Base-by-base conservation (phyloP, 2,329 filamentous ascomycete genomes). In the Tolypocladium album region DNA sequence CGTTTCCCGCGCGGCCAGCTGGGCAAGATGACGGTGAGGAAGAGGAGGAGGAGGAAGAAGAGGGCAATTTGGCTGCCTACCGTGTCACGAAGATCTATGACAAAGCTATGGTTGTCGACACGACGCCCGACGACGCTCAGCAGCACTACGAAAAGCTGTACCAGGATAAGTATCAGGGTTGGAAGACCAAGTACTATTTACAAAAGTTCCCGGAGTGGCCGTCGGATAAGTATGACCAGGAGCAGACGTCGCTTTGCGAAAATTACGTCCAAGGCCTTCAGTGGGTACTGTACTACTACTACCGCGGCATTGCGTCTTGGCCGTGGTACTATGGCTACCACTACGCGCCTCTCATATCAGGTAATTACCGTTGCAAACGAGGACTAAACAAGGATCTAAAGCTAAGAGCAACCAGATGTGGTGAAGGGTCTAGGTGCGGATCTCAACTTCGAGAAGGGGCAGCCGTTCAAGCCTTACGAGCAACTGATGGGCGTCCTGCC, bases 241-340 rank as follows among this genome's bases (percentile, higher is more conserved):
- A 96, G 72, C 81, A 97, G 70, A 87, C 80, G 59, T 87, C 88
- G 64, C 79, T 99, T 62, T 88, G 90, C 34, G 92, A 97, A 74
- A 99, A 97, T 75, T 99, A 99, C 68, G 92, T 99, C 8, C 90
- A 99, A 75, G 94, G 94, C 62, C 78, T 99, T 62, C 94, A 99
- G 72, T 99, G 94, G 95, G 94, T 99, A 52, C 79, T 99, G 57
- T 97, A 88, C 74, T 99, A 99, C 78, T 99, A 99, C 75, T 99
- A 99, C 76, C 88, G 88, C 59, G 94, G 94, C 63, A 94, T 99
- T 62, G 94, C 91, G 20, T 97, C 93, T 15, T 99, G 94, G 94
- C 92, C 94, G 17, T 99, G 94, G 94, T 99, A 90, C 76, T 99
- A 97, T 74, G 81, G 82, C 62, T 99, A 96, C 74, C 95, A 99